These are phyloP conservation scores for Vachellia pachyceras DNA, from an alignment of 306 rosid species.

Conservation along the genomic window DNA sequence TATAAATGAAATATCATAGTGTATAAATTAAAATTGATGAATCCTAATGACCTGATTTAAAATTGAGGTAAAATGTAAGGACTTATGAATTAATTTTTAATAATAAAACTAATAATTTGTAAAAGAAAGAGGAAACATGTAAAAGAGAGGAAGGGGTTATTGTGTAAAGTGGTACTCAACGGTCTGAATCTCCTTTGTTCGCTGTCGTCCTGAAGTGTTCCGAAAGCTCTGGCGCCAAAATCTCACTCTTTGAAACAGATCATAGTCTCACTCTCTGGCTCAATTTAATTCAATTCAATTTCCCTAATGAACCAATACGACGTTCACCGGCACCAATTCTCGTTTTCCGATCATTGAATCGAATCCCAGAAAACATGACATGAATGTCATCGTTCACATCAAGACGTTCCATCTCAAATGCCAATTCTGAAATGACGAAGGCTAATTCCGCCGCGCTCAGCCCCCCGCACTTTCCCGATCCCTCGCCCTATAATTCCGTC, in stretches of 20 bases:
- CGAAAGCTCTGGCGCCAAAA: slow-evolving; percentile 78
- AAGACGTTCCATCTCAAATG: slow-evolving; percentile 41
- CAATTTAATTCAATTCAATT: slow-evolving; percentile 8
- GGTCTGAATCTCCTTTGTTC: slow-evolving; percentile 41
- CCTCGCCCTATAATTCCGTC: slow-evolving; percentile 39
- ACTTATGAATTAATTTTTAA: no score
- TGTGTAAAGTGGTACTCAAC: slow-evolving; percentile 30
- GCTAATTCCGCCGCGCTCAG: slow-evolving; percentile 27
- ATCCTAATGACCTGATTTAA: no score
- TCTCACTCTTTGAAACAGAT: slow-evolving; percentile 63
- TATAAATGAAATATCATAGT: no score
- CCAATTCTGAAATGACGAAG: slow-evolving; percentile 53
- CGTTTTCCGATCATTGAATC: background rate
- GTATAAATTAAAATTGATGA: no score
- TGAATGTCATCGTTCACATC: slow-evolving; percentile 56
- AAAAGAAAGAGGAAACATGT: background rate
- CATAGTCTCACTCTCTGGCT: background rate
- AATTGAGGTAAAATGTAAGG: no score
- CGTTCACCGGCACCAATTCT: background rate
- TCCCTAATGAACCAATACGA: background rate
- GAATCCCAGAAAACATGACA: slow-evolving; percentile 27
- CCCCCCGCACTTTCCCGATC: slow-evolving; percentile 9
- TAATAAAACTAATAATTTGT: background rate
- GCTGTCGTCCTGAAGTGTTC: slow-evolving; percentile 47
- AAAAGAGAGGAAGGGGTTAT: background rate